Evolutionary conservation across 2,329 filamentous ascomycete genomes (phyloP).

Genomic region (Graphiopsis chlorocephala): DNA sequence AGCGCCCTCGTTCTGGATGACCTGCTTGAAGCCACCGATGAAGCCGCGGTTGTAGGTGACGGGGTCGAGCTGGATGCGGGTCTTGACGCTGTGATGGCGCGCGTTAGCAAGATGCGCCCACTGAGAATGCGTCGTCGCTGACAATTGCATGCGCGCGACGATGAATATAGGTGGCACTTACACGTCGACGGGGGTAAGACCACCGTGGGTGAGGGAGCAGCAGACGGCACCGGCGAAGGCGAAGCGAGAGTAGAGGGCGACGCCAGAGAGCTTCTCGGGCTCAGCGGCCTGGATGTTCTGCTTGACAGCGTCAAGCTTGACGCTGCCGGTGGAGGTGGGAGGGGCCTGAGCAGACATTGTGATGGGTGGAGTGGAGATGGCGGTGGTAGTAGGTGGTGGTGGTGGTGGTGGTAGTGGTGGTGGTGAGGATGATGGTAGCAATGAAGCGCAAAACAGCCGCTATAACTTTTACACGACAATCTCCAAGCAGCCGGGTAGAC

Average conservation of each 20-base stretch:
- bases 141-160: neutral
- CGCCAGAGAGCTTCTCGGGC: slow-evolving; percentile 57
- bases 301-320: slow-evolving; percentile 54
- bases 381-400: slow-evolving; percentile 17
- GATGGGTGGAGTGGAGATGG: slow-evolving; percentile 17
- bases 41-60: slow-evolving; percentile 84
- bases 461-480: neutral
- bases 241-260: slow-evolving; percentile 89
- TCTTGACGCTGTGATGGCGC: slow-evolving; percentile 73
- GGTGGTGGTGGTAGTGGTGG: slow-evolving; percentile 23
- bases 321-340: slow-evolving; percentile 49
- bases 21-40: slow-evolving; percentile 81
- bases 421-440: neutral
- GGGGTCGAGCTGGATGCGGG: slow-evolving; percentile 89
- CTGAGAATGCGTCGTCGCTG: neutral
- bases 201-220: slow-evolving; percentile 97
- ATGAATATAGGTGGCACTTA: slow-evolving; percentile 59
- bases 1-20: slow-evolving; percentile 79
- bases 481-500: neutral
- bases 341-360: slow-evolving; percentile 41
- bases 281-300: slow-evolving; percentile 45
- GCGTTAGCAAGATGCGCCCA: slow-evolving; percentile 19
- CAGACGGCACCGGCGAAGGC: slow-evolving; percentile 96
- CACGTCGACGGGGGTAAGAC: slow-evolving; percentile 98
- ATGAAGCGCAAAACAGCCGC: neutral